Evolutionary conservation across 495 filamentous ascomycete species (phyloP).

Genomic region (Daldinia decipiens): DNA sequence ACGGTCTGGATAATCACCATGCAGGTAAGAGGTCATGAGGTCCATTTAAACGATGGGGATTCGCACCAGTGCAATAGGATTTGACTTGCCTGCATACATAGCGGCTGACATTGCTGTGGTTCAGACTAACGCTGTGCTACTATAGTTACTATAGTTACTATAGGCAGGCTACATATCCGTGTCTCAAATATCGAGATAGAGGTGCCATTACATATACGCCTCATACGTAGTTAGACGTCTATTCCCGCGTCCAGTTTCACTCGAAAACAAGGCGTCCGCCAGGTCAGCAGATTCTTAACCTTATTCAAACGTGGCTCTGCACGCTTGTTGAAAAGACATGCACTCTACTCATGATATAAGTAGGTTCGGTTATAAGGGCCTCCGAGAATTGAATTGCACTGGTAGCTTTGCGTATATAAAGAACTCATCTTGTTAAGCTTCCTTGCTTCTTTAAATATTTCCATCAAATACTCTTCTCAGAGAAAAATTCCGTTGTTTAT

Average conservation of each 20-base stretch:
- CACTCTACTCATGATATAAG: background rate
- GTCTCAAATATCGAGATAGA: conserved; percentile 7
- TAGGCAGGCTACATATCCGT: conserved; percentile 3
- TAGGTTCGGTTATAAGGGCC: background rate
- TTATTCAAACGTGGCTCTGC: background rate
- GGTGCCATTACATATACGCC: conserved; percentile 3
- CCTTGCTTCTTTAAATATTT: background rate
- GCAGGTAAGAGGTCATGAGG: conserved; percentile 38
- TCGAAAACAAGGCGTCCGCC: background rate
- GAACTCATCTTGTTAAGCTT: background rate
- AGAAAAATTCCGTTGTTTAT: background rate
- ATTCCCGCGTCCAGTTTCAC: background rate
- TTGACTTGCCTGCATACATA: conserved; percentile 32
- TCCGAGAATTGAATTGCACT: background rate
- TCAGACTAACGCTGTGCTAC: conserved; percentile 33
- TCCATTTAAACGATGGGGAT: conserved; percentile 25
- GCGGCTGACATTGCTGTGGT: conserved; percentile 25
- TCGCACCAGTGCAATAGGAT: conserved; percentile 30
- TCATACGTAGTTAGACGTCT: conserved; percentile 5
- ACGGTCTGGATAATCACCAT: conserved; percentile 17
- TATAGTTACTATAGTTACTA: conserved; percentile 17
- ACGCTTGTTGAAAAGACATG: background rate
- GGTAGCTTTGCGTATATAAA: background rate
- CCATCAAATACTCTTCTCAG: background rate
- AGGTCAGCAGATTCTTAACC: background rate